phyloP scores from a whole-genome alignment of 352 stramenopile genomes.

The Phytophthora cactorum region DNA sequence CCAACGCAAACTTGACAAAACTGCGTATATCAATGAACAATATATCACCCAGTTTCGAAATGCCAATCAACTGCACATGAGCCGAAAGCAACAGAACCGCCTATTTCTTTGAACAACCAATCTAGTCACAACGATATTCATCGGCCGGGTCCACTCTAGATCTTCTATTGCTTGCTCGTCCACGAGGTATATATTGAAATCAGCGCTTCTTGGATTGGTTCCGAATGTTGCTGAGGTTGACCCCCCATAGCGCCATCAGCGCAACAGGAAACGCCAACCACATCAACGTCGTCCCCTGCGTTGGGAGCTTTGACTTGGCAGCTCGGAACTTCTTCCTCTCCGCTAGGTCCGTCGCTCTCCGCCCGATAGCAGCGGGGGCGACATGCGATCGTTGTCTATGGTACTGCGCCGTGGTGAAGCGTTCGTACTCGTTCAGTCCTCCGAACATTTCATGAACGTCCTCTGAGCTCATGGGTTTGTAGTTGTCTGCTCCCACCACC shows the following conservation, averaged over 20 bases:
- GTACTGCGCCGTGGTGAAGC: slow-evolving; percentile 82
- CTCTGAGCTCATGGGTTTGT: slow-evolving; percentile 72
- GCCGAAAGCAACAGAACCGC: too few species aligned
- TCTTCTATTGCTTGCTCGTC: slow-evolving; percentile 28
- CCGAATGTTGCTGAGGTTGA: slow-evolving; percentile 66
- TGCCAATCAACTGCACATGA: too few species aligned
- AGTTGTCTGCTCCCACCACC: slow-evolving; percentile 34
- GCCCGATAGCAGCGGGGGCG: slow-evolving; percentile 62
- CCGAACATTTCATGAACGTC: slow-evolving; percentile 83
- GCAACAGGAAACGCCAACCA: slow-evolving; percentile 70
- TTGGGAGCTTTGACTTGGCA: slow-evolving; percentile 56
- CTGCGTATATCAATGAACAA: too few species aligned
- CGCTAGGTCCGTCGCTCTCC: slow-evolving; percentile 60
- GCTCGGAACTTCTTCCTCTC: slow-evolving; percentile 78
- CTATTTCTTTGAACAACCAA: too few species aligned
- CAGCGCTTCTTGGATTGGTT: slow-evolving; percentile 50
- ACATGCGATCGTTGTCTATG: slow-evolving; percentile 59
- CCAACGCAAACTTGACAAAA: too few species aligned
- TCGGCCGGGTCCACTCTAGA: background rate
- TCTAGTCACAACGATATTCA: too few species aligned
- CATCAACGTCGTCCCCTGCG: slow-evolving; percentile 61
- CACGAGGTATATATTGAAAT: slow-evolving; percentile 23
- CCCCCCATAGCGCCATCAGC: slow-evolving; percentile 60
- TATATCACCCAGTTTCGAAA: too few species aligned
- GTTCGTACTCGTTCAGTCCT: slow-evolving; percentile 72